Evolutionary conservation across 129 eudicot species (phyloP).

Genomic region (Flaveria robusta): DNA sequence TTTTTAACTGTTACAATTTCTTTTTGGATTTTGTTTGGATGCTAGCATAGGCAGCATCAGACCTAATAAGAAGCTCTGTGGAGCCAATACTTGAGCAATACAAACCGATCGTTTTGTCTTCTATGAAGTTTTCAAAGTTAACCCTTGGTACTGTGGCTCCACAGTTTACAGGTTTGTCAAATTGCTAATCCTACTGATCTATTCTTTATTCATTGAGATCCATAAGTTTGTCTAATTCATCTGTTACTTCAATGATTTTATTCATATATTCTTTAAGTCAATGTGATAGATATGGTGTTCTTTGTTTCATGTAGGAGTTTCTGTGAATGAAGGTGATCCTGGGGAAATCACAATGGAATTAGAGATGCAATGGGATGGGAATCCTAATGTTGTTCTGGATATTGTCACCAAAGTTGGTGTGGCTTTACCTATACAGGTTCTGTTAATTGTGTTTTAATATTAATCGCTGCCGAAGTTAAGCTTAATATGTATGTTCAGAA

Average conservation of each 20-base stretch:
- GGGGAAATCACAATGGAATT: constrained; percentile 74
- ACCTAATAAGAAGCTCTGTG: constrained; percentile 74
- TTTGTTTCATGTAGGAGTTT: constrained; percentile 54
- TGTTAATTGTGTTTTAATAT: background rate
- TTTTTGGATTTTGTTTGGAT: constrained; percentile 28
- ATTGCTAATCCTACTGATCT: background rate
- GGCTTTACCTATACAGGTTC: constrained; percentile 84
- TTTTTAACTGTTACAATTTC: constrained; percentile 13
- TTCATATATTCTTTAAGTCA: background rate
- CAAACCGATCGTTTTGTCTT: constrained; percentile 61
- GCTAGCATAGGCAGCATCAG: constrained; percentile 89
- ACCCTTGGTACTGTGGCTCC: constrained; percentile 98
- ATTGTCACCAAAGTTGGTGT: constrained; percentile 77
- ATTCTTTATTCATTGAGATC: background rate
- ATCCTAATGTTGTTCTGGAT: constrained; percentile 77
- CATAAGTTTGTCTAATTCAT: constrained; percentile 48
- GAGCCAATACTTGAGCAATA: constrained; percentile 95
- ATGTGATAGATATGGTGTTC: constrained; percentile 17
- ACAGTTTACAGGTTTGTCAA: constrained; percentile 73
- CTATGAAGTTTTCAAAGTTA: constrained; percentile 75
- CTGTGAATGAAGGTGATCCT: constrained; percentile 58
- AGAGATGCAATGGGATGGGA: constrained; percentile 98
- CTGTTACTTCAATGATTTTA: background rate
- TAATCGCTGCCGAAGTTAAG: background rate
- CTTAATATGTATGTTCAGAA: background rate